A percentile compares a stretch with the other conserved stretches of the same genome.
phyloP scores from a whole-genome alignment of 768 basidiomycete genomes.

The Tricholoma saponaceum region DNA sequence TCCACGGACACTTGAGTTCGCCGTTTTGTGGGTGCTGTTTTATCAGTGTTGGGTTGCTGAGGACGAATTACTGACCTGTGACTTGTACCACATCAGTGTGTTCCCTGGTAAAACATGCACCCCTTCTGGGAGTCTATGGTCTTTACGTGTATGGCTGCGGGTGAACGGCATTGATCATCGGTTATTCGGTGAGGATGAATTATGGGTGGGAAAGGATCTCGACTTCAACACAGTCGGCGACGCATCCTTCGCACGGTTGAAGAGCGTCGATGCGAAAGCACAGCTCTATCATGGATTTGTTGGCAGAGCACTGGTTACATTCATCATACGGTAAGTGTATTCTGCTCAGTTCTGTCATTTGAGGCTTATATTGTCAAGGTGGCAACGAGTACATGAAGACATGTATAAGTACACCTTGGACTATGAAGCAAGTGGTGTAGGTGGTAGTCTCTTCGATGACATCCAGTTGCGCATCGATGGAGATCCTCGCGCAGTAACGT shows the following conservation, averaged over 20 bases:
- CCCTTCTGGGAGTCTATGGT: conserved; percentile 50
- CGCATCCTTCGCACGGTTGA: conserved; percentile 51
- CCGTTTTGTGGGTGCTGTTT: conserved; percentile 49
- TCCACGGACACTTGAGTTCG: conserved; percentile 52
- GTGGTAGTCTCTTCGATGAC: conserved; percentile 49
- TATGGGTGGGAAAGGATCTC: conserved; percentile 65
- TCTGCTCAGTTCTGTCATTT: neutral
- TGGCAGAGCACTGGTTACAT: conserved; percentile 53
- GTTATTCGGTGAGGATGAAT: conserved; percentile 57
- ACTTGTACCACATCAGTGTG: conserved; percentile 30
- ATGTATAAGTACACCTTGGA: conserved; percentile 56
- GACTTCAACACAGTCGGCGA: conserved; percentile 57
- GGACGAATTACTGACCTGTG: conserved; percentile 6
- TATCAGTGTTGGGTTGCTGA: neutral
- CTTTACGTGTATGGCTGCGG: conserved; percentile 62
- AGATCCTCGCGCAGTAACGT: conserved; percentile 49
- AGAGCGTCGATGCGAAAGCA: conserved; percentile 35
- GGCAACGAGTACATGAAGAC: conserved; percentile 39
- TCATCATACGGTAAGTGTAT: conserved; percentile 45
- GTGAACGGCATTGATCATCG: conserved; percentile 56
- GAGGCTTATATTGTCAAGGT: conserved; percentile 31
- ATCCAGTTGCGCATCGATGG: conserved; percentile 48
- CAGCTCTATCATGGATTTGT: conserved; percentile 53
- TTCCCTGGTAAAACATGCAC: conserved; percentile 58
- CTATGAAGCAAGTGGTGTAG: conserved; percentile 63